These are phyloP conservation scores for Hortaea werneckii DNA, from an alignment of 2,329 filamentous ascomycete genomes.

Conservation along the genomic window DNA sequence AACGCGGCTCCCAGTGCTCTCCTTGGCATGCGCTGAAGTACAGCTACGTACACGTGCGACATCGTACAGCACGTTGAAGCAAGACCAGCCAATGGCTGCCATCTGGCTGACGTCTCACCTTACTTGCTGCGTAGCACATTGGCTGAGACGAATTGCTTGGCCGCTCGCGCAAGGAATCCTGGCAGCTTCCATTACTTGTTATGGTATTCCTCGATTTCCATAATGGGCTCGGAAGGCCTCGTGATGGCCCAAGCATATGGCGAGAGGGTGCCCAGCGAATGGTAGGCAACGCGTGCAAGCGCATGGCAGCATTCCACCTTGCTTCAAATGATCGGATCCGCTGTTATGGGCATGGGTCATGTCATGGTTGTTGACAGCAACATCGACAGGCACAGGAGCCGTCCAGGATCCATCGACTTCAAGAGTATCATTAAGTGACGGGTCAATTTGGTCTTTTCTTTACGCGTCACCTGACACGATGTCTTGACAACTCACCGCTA, in stretches of 20 bases:
- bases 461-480: too few relatives aligned
- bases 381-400: too few relatives aligned
- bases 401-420: background rate
- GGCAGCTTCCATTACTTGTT: background rate
- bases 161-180: background rate
- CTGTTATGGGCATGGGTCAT: too few relatives aligned
- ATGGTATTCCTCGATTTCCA: background rate
- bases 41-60: conserved; percentile 2
- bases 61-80: background rate
- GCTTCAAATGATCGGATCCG: background rate
- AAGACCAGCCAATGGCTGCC: conserved; percentile 1
- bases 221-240: background rate
- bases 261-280: background rate
- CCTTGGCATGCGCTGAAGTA: background rate
- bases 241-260: background rate
- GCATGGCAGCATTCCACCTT: background rate
- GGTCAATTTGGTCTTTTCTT: background rate
- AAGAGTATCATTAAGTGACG: background rate
- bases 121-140: background rate
- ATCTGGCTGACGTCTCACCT: background rate
- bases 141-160: conserved; percentile 1
- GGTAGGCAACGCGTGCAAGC: background rate
- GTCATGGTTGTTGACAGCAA: too few relatives aligned
- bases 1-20: background rate
- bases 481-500: too few relatives aligned